Conservation (phyloP, 441 rosid genomes). For the Adansonia madagascariensis region DNA sequence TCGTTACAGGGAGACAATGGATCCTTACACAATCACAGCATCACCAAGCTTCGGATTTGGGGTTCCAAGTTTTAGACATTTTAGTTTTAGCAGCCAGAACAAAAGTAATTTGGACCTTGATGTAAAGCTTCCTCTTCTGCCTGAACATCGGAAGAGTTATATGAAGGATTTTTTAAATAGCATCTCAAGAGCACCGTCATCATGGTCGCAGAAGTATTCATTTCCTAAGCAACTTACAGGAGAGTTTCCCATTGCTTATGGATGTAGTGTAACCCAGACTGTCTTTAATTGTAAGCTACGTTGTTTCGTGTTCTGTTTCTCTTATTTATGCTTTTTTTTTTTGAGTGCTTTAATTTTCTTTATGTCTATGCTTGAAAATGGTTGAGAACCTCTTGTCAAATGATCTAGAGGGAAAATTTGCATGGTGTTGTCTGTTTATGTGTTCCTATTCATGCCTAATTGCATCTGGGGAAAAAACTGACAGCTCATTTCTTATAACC, state of each 20-base stretch:
- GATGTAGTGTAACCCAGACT: constrained; percentile 84
- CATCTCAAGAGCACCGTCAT: constrained; percentile 56
- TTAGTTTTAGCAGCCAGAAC: constrained; percentile 34
- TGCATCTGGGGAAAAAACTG: neutral
- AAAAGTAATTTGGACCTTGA: constrained; percentile 57
- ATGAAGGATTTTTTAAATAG: constrained; percentile 42
- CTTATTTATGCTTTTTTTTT: neutral
- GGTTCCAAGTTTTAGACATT: constrained; percentile 42
- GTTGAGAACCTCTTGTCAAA: neutral
- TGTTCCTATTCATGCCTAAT: neutral
- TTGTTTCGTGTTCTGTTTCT: neutral
- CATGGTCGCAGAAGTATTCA: constrained; percentile 63
- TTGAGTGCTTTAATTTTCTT: neutral
- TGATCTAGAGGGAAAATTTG: neutral
- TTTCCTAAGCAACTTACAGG: constrained; percentile 48
- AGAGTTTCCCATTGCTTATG: constrained; percentile 62
- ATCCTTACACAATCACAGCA: constrained; percentile 70
- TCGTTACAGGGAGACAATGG: constrained; percentile 56
- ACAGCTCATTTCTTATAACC: neutral
- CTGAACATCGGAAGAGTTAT: constrained; percentile 40
- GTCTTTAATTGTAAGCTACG: constrained; percentile 69
- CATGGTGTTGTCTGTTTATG: neutral
- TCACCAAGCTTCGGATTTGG: constrained; percentile 63
- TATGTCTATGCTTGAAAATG: constrained; percentile 4
- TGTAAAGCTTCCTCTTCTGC: constrained; percentile 53